Base-by-base conservation (phyloP, 2,329 filamentous ascomycete genomes). In the Stachybotrys chlorohalonatus region DNA sequence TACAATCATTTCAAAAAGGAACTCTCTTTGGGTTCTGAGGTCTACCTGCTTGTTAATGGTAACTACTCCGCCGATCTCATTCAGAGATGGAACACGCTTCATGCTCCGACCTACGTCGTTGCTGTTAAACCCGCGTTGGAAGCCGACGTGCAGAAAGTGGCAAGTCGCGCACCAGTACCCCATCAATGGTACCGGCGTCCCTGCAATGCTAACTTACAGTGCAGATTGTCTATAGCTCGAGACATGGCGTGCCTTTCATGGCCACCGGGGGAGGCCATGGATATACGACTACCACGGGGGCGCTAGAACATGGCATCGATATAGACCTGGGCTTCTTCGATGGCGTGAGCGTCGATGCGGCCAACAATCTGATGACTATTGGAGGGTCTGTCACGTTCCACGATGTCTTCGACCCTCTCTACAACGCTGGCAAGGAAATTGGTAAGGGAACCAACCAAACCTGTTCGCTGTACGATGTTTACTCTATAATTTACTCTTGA, bases 361-460 rank as follows among this genome's bases (percentile, higher is more conserved):
- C 16, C 11, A n/a, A 24, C 17, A 50, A 50, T 7, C 7, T n/a
- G 2, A 15, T 50, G 24, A 24, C 16, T 11, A 32, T 31, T 11
- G 48, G 48, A 9, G 48, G 48, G 9, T 8, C 8, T 9, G 31
- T 32, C 5, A 30, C 11, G 9, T 30, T 24, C 48, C 9, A 11
- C 17, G 48, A 50, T n/a, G 11, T 50, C n/a, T 24, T 50, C n/a
- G 8, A 31, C 17, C 24, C 30, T 31, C 24, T 50, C 9, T 50
- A 50, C 24, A 17, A 3, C 7, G 48, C 48, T 31, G 48, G 48
- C 13, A 50, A 50, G n/a, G 48, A 50, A 50, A 31, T 50, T 6
- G 7, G 48, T 50, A 50, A 30, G 48, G 7, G 4, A 32, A 50
- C 81, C 82, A 1, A 78, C 64, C 0, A 76, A 75, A 4, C 30